phyloP scores from a whole-genome alignment of 1,284 basidiomycete species.

The Grifola frondosa region DNA sequence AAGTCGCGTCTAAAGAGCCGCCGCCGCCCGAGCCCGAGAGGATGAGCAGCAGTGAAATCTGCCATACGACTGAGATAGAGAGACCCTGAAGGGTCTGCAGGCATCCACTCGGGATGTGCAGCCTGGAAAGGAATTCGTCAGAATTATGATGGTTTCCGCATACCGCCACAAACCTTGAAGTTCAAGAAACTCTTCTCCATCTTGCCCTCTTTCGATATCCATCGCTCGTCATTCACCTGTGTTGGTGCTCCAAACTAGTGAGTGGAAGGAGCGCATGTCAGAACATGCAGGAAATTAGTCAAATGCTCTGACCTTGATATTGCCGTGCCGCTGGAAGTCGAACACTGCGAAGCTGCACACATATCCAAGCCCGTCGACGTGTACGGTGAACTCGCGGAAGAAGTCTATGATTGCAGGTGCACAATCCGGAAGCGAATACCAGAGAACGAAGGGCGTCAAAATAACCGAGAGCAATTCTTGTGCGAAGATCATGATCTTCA shows the following conservation, averaged over 20 bases:
- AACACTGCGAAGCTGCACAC: constrained; percentile 99
- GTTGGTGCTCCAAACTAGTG: constrained; percentile 78
- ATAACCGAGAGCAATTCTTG: constrained; percentile 90
- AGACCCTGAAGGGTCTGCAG: constrained; percentile 81
- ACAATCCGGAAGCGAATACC: constrained; percentile 87
- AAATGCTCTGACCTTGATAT: constrained; percentile 70
- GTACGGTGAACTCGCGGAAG: constrained; percentile 95
- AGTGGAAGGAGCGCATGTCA: not conserved
- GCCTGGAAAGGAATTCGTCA: constrained; percentile 48
- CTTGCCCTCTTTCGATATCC: constrained; percentile 88
- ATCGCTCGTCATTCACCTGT: constrained; percentile 63
- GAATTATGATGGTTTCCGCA: not conserved
- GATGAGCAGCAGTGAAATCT: constrained; percentile 53
- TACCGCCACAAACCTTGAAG: constrained; percentile 66
- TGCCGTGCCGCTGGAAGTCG: constrained; percentile 91
- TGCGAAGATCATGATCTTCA: constrained; percentile 86
- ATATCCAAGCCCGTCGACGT: constrained; percentile 94
- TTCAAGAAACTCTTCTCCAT: constrained; percentile 98
- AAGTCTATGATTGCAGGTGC: constrained; percentile 92
- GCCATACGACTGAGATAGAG: constrained; percentile 84
- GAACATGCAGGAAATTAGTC: not conserved
- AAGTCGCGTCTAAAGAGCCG: constrained; percentile 22
- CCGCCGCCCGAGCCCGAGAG: constrained; percentile 27
- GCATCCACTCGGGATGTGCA: constrained; percentile 93
- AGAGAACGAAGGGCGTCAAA: constrained; percentile 91